Conservation (phyloP, 2,329 filamentous ascomycete genomes). For the Colletotrichum tabaci region DNA sequence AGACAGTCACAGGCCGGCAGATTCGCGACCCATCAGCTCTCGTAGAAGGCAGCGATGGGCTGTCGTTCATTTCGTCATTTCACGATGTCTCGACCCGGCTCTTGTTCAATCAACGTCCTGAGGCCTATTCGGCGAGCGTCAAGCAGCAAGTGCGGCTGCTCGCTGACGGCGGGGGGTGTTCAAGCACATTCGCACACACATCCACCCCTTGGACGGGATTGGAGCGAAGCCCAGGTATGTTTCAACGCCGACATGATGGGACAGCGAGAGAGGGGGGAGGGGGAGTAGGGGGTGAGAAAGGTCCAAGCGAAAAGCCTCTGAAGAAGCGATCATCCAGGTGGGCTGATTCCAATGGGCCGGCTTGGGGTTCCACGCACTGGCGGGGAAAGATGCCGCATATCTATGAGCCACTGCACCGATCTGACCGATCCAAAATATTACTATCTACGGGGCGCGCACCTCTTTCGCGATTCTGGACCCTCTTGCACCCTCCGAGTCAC, state of each 20-base stretch:
- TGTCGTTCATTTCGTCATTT: not conserved
- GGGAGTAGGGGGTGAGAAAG: not conserved
- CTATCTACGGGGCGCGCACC: not conserved
- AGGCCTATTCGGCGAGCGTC: not conserved
- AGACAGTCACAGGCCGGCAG: not conserved
- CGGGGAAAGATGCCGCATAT: not conserved
- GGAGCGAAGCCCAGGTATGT: not conserved
- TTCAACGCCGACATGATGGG: not conserved
- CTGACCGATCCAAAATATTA: constrained; percentile 1
- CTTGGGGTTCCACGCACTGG: not conserved
- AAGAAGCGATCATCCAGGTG: not conserved
- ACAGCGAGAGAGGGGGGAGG: too few relatives aligned
- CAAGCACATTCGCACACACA: not conserved
- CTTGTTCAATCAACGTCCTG: not conserved
- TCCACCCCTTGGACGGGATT: not conserved
- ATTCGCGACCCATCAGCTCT: not conserved
- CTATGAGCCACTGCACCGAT: not conserved
- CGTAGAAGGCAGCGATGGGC: not conserved
- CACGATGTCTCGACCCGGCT: not conserved
- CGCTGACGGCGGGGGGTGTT: not conserved
- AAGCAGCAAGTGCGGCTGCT: not conserved
- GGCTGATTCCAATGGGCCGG: not conserved
- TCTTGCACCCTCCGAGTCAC: not conserved
- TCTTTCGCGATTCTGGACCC: constrained; percentile 2
- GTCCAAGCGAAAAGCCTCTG: not conserved